These are phyloP conservation scores for Cytidiella melzeri DNA, from an alignment of 768 basidiomycete genomes.

Conservation along the genomic window DNA sequence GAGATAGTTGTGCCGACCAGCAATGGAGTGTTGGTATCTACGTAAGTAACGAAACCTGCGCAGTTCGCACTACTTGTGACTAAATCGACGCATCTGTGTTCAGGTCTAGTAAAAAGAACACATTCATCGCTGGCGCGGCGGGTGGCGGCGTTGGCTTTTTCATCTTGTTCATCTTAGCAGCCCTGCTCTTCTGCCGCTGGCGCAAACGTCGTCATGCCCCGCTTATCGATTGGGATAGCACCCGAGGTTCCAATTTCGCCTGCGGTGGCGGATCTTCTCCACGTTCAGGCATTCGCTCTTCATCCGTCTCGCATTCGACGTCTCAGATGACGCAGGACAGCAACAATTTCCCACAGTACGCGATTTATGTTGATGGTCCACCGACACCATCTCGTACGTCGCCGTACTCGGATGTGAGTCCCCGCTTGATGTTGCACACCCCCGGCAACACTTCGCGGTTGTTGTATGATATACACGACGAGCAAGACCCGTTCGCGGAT, in stretches of 20 bases:
- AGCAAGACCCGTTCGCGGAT: constrained; percentile 13
- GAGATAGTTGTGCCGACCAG: too few relatives aligned
- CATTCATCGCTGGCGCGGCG: constrained; percentile 9
- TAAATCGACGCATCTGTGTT: too few relatives aligned
- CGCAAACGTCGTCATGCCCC: constrained; percentile 5
- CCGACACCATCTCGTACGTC: neutral
- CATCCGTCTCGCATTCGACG: neutral
- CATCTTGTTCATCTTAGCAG: constrained; percentile 1
- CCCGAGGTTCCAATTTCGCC: constrained; percentile 1
- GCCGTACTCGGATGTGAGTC: constrained; percentile 4
- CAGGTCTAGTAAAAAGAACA: constrained; percentile 13
- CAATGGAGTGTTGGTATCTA: too few relatives aligned
- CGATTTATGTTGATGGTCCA: neutral
- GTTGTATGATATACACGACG: neutral
- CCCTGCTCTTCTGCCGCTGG: constrained; percentile 5
- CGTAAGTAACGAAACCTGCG: too few relatives aligned
- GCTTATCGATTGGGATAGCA: constrained; percentile 6
- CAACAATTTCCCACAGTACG: neutral
- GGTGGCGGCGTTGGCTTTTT: constrained; percentile 6
- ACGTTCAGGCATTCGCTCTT: neutral
- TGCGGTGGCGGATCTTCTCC: neutral
- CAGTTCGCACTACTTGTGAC: too few relatives aligned
- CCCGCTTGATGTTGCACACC: constrained; percentile 7
- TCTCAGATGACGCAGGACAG: neutral
- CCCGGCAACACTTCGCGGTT: neutral